Conservation (phyloP, 176 grass and related monocot species). For the Lolium multiflorum region DNA sequence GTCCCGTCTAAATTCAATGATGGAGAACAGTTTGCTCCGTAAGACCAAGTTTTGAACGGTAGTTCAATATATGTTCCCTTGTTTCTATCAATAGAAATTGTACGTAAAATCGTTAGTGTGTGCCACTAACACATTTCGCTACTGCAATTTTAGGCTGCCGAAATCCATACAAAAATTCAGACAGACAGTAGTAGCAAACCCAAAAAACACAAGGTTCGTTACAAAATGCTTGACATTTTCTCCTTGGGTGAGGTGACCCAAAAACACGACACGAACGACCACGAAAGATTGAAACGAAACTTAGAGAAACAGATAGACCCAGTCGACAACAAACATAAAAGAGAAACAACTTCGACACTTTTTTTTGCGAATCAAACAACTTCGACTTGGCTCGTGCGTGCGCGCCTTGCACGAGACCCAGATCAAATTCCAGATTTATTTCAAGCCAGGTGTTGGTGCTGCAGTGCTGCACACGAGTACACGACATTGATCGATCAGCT, state of each 20-base stretch:
- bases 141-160: background rate
- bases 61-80: too few species aligned
- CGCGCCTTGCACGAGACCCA: too few species aligned
- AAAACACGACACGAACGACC: background rate
- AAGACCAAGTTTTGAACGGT: too few species aligned
- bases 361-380: too few species aligned
- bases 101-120: too few species aligned
- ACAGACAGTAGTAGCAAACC: background rate
- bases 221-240: conserved; percentile 5
- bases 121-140: background rate
- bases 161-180: background rate
- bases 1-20: too few species aligned
- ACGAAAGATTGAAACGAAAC: background rate
- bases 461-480: background rate
- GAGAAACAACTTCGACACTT: background rate
- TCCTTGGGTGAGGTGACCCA: background rate
- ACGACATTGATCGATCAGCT: background rate
- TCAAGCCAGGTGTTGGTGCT: background rate
- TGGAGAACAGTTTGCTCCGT: too few species aligned
- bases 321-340: background rate
- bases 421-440: background rate
- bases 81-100: too few species aligned
- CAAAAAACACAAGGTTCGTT: background rate
- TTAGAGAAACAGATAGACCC: background rate
- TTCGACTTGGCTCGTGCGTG: background rate